Base-by-base conservation (phyloP, 805 yeast genomes). In the Suhomyces xylopsoci region DNA sequence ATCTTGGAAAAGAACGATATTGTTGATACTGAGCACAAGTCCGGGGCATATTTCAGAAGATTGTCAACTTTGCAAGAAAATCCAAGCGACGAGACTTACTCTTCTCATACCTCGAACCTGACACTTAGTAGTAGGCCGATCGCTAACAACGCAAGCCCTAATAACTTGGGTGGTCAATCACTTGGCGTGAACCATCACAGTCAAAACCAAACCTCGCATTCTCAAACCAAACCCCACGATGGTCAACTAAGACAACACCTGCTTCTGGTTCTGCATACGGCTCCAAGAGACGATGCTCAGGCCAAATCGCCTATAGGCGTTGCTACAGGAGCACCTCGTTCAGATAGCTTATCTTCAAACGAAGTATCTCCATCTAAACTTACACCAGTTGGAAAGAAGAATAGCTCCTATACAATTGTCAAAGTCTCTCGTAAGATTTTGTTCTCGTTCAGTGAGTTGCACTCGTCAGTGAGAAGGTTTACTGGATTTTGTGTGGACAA, bases 361-460 rank as follows among this genome's bases (percentile, higher is more conserved):
- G 49, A 55, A 7, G 20, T 48, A 34, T 51, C 47, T 54, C 60
- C 58, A 10, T 45, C 60, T 2, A 55, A 51, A 19, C 48, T 48
- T 5, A 28, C 48, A n/a, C 45, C 40, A 28, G 34, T 51, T 30
- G 42, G 49, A 15, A 53, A 54, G 26, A 47, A 43, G 47, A 41
- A 47, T 32, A 49, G 36, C 20, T 25, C 63, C 2, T 41, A 59
- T 5, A 55, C 67, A 2, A 58, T 71, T 2, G 66, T 77, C 15
- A 81, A 73, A 55, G 80, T 76, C 1, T 79, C 86, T n/a, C 71
- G 88, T 52, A 87, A 85, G 58, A 65, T 87, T 10, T 63, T 84
- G 9, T 84, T 83, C 62, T 74, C 88, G 2, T 79, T 84, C 51
- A 81, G 85, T 44, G 90, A 86, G 62, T 75, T 86, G 40, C 89